These are phyloP conservation scores for Neonectria hederae DNA, from an alignment of 2,329 filamentous ascomycete genomes.

Conservation along the genomic window DNA sequence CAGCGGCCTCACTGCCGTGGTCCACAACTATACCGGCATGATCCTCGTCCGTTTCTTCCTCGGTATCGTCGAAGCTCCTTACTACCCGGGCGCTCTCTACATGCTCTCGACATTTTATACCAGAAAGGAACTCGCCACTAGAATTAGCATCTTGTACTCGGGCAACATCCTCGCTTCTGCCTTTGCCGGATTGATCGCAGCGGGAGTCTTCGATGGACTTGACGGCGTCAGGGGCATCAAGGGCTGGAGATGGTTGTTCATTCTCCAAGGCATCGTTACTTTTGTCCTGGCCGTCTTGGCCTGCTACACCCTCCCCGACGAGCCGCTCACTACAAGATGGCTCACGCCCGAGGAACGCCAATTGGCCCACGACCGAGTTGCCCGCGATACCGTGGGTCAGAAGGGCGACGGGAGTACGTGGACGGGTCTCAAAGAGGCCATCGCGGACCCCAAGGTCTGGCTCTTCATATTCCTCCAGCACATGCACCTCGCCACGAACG, in stretches of 20 bases:
- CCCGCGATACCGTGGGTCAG: constrained; percentile 56
- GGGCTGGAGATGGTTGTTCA: constrained; percentile 60
- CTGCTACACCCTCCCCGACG: constrained; percentile 44
- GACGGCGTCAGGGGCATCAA: constrained; percentile 31
- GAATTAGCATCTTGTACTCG: constrained; percentile 55
- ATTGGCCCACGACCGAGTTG: constrained; percentile 50
- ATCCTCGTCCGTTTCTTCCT: constrained; percentile 55
- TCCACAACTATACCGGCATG: constrained; percentile 57
- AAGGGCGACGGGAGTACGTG: constrained; percentile 39
- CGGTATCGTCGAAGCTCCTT: constrained; percentile 51
- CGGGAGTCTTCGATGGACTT: constrained; percentile 48
- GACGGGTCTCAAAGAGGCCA: constrained; percentile 41
- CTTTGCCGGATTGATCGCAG: constrained; percentile 54
- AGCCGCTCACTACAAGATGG: constrained; percentile 52
- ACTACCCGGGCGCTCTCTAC: constrained; percentile 45
- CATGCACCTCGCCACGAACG: constrained; percentile 58
- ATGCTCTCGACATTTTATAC: constrained; percentile 64
- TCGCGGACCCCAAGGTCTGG: constrained; percentile 56
- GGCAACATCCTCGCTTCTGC: constrained; percentile 45
- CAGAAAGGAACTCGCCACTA: constrained; percentile 52
- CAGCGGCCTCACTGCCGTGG: constrained; percentile 54
- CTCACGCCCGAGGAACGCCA: constrained; percentile 54
- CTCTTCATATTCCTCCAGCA: constrained; percentile 58
- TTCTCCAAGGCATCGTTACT: constrained; percentile 64
- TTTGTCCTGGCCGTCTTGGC: constrained; percentile 32